A percentile compares a stretch with the other conserved stretches of the same genome.
Evolutionary conservation across 2,329 filamentous ascomycete species (phyloP).

Genomic region (Xylariaceae sp.): DNA sequence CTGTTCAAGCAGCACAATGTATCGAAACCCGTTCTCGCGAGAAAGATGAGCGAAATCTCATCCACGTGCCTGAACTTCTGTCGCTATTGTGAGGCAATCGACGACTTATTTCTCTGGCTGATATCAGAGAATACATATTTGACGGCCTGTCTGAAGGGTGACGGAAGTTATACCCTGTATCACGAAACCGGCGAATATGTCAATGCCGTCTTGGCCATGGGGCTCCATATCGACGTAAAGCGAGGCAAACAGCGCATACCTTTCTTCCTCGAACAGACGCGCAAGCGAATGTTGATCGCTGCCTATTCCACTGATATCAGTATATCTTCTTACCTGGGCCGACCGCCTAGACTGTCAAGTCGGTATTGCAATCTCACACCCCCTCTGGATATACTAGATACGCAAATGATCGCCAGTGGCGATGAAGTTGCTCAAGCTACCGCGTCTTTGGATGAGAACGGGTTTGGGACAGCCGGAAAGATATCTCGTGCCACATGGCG

Average conservation of each 20-base stretch:
- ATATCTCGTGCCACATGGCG: constrained; percentile 26
- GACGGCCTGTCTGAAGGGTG: constrained; percentile 26
- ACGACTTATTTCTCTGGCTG: constrained; percentile 33
- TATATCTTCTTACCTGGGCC: constrained; percentile 31
- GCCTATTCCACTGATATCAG: constrained; percentile 32
- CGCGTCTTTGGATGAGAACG: constrained; percentile 28
- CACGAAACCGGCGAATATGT: constrained; percentile 30
- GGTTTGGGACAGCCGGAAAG: constrained; percentile 26
- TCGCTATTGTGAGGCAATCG: constrained; percentile 31
- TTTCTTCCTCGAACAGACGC: constrained; percentile 31
- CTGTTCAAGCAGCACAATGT: constrained; percentile 28
- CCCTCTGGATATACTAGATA: constrained; percentile 29
- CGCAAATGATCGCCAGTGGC: constrained; percentile 26
- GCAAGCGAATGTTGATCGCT: constrained; percentile 25
- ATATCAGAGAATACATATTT: constrained; percentile 26
- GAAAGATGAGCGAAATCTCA: constrained; percentile 29
- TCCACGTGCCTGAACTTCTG: constrained; percentile 31
- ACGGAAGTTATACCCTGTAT: constrained; percentile 30
- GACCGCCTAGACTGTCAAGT: constrained; percentile 32
- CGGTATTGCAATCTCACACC: constrained; percentile 31
- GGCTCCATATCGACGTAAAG: constrained; percentile 31
- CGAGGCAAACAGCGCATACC: constrained; percentile 27
- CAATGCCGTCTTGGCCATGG: constrained; percentile 31
- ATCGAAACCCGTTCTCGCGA: constrained; percentile 25
- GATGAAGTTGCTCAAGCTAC: constrained; percentile 27